Evolutionary conservation across 371 early-diverging fungal genomes (phyloP).

Genomic region (Syncephalastrum sp.): DNA sequence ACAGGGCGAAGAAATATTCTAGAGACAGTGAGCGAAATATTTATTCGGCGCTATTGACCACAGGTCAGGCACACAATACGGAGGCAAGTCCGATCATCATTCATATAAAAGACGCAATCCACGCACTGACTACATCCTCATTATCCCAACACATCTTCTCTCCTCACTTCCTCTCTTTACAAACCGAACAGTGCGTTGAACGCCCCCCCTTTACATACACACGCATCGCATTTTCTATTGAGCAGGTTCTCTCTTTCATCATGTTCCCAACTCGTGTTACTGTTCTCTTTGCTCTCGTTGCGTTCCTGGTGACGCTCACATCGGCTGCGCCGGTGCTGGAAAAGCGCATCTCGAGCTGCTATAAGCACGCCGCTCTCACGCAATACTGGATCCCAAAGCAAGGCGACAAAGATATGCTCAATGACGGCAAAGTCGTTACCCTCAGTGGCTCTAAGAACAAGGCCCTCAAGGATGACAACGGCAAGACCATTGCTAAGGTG

Average conservation of each 20-base stretch:
- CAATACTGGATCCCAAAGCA: slow-evolving; percentile 34
- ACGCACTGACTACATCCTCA: too few relatives aligned
- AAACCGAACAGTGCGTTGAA: too few relatives aligned
- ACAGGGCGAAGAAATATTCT: too few relatives aligned
- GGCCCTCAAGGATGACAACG: slow-evolving; percentile 14
- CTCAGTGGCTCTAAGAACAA: slow-evolving; percentile 21
- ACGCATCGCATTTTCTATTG: not conserved
- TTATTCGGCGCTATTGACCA: too few relatives aligned
- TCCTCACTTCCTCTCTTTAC: too few relatives aligned
- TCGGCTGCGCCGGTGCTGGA: slow-evolving; percentile 15
- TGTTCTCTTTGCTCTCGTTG: slow-evolving; percentile 5
- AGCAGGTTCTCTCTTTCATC: slow-evolving; percentile 7
- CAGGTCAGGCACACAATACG: too few relatives aligned
- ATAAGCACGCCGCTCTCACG: slow-evolving; percentile 20
- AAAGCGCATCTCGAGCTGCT: slow-evolving; percentile 18
- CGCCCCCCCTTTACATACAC: too few relatives aligned
- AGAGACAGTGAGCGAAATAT: too few relatives aligned
- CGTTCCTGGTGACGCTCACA: slow-evolving; percentile 1
- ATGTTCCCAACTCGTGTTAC: slow-evolving; percentile 1
- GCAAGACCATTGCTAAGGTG: slow-evolving; percentile 26
- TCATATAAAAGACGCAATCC: too few relatives aligned
- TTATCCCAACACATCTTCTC: too few relatives aligned
- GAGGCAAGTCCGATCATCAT: too few relatives aligned
- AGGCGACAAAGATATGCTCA: slow-evolving; percentile 24
- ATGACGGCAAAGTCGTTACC: slow-evolving; percentile 17